A percentile compares a stretch with the other conserved stretches of the same genome.
These are phyloP conservation scores for Picea abies DNA, from an alignment of 83 land plant genomes.

Conservation along the genomic window DNA sequence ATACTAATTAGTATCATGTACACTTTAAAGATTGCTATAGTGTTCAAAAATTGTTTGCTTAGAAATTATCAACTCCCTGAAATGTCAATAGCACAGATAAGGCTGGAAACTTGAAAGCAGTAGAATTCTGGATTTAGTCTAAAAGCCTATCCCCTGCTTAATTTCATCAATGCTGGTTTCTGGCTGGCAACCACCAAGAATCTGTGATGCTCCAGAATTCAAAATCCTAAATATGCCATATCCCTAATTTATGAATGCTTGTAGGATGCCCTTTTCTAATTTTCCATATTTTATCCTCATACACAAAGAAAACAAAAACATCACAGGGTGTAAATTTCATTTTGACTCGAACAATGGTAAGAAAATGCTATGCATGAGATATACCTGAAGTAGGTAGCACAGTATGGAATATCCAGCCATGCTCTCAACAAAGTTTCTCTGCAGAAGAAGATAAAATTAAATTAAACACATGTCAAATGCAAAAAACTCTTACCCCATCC, in stretches of 20 bases:
- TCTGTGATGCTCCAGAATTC: not conserved
- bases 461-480: not conserved
- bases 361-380: not conserved
- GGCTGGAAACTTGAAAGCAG: no score
- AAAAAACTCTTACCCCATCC: not conserved
- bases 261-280: not conserved
- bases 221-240: not conserved
- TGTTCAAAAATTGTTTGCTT: no score
- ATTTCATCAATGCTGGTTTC: no score
- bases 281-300: not conserved
- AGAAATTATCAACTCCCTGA: no score
- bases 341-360: not conserved
- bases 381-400: constrained; percentile 95
- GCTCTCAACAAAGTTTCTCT: constrained; percentile 99
- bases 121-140: no score
- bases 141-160: no score
- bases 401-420: constrained; percentile 99
- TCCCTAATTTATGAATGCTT: not conserved
- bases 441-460: constrained; percentile 23
- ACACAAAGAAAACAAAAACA: not conserved
- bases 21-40: no score
- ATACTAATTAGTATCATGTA: no score
- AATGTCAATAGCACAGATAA: no score
- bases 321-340: not conserved
- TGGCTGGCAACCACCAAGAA: not conserved